Percentiles rank a stretch among this genome's conserved stretches.
These are phyloP conservation scores for Fusarium agapanthi DNA, from an alignment of 2,329 filamentous ascomycete species.

Conservation along the genomic window DNA sequence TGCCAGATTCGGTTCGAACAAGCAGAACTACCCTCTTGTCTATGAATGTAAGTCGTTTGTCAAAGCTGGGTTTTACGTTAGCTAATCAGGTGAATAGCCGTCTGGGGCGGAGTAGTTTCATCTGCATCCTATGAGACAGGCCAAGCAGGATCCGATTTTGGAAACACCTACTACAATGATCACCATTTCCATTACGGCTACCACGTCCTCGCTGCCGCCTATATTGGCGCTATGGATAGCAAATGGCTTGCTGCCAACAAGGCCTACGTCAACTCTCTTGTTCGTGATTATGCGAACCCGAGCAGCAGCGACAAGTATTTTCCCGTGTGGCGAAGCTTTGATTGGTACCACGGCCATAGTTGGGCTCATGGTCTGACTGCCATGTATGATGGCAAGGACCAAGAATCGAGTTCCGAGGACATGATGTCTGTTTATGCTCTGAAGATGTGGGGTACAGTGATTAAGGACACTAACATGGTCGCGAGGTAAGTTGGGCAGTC, in stretches of 20 bases:
- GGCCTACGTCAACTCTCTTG: constrained; percentile 82
- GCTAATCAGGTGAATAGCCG: constrained; percentile 51
- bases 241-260: constrained; percentile 77
- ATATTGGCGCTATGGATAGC: constrained; percentile 82
- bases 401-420: constrained; percentile 92
- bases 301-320: constrained; percentile 76
- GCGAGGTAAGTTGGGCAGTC: constrained; percentile 61
- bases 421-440: constrained; percentile 85
- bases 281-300: constrained; percentile 85
- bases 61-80: not conserved
- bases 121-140: constrained; percentile 75
- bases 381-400: constrained; percentile 77
- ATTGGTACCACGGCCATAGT: constrained; percentile 94
- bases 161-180: constrained; percentile 86
- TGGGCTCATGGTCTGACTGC: constrained; percentile 87
- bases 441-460: constrained; percentile 91
- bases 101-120: constrained; percentile 85
- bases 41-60: constrained; percentile 63
- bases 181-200: constrained; percentile 86
- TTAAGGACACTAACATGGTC: constrained; percentile 81
- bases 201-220: constrained; percentile 85
- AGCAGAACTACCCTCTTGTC: constrained; percentile 71
- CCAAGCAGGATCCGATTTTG: constrained; percentile 81
- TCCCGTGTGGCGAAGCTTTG: constrained; percentile 84
- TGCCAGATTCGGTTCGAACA: constrained; percentile 71